A percentile compares a stretch with the other conserved stretches of the same genome.
phyloP scores from a whole-genome alignment of 1,284 basidiomycete genomes.

The Austroboletus niveus region DNA sequence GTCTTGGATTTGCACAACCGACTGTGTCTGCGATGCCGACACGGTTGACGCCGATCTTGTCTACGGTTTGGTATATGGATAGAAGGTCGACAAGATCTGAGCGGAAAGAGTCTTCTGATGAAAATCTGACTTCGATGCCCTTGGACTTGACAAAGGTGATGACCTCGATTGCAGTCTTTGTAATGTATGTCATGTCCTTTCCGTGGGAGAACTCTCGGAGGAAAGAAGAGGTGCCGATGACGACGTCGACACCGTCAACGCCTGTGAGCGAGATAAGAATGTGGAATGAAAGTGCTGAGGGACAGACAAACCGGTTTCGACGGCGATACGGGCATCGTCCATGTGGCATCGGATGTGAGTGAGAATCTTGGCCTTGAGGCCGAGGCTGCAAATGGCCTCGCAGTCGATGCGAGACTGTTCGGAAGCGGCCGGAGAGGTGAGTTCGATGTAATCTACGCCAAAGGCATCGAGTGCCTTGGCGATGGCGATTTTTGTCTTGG shows the following conservation, averaged over 20 bases:
- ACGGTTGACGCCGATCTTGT: conserved; percentile 99
- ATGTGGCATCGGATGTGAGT: conserved; percentile 99
- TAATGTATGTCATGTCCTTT: conserved; percentile 99
- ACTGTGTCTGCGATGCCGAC: conserved; percentile 99
- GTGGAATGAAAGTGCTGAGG: not conserved
- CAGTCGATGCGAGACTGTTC: conserved; percentile 95
- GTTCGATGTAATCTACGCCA: conserved; percentile 99
- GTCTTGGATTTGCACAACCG: conserved; percentile 97
- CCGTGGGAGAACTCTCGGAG: conserved; percentile 99
- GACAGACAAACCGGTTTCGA: conserved; percentile 83
- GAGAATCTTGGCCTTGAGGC: conserved; percentile 94
- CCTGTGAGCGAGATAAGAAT: conserved; percentile 43
- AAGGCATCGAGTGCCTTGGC: conserved; percentile 97
- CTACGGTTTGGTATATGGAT: conserved; percentile 98
- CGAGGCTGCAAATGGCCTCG: conserved; percentile 99
- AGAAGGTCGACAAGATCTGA: conserved; percentile 98
- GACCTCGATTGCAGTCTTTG: conserved; percentile 98
- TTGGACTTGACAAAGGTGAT: conserved; percentile 99
- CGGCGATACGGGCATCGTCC: conserved; percentile 98
- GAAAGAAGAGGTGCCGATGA: conserved; percentile 99
- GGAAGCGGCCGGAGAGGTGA: conserved; percentile 97
- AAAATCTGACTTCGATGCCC: conserved; percentile 99
- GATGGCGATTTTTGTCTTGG: conserved; percentile 99
- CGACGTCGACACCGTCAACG: conserved; percentile 98
- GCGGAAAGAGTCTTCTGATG: conserved; percentile 99